Base-by-base conservation (phyloP, 495 filamentous ascomycete species). In the Hypomontagnella monticulosa region DNA sequence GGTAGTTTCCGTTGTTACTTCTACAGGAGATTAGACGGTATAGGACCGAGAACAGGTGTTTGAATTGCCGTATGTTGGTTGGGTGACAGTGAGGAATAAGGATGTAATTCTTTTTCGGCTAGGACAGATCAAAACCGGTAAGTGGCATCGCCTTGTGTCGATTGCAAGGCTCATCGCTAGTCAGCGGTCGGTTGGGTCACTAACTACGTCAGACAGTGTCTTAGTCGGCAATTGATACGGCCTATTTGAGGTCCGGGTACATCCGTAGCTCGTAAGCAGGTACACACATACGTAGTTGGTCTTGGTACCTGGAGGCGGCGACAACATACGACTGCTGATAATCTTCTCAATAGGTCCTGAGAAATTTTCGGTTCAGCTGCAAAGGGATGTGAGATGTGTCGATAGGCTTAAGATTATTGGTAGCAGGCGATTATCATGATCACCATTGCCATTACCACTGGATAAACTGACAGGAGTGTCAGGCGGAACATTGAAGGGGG, bases 81-180 rank as follows among this genome's bases (percentile, higher is more conserved):
- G 53, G 60, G 66, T 64, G 49, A 32, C 38, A 68, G 54, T 63
- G 55, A 69, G 56, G 66, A 69, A 63, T 68, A 49, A 64, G 60
- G 66, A 64, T 64, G 55, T 69, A 46, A 60, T 68, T 69, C 56
- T 64, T 63, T 69, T 69, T 64, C 55, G 66, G 66, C 56, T 69
- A 69, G 66, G 66, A 69, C 66, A 69, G 61, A 51, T 69, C 66
- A 69, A 69, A 69, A 69, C 66, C 66, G 66, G 66, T 69, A 69
- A 69, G 66, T 69, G 66, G 66, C 66, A 69, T 69, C 50, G 59
- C 60, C 66, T 69, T 63, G 66, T 69, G 65, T 64, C 66, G 60
- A 63, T 69, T 63, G 49, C 66, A 69, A 69, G 66, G 66, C 66
- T 69, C 66, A 57, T 68, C 59, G 65, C 59, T 68, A 63, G 56